Evolutionary conservation across 1,139 yeast species (phyloP).

Genomic region (Yamadazyma pseudoaaseri): DNA sequence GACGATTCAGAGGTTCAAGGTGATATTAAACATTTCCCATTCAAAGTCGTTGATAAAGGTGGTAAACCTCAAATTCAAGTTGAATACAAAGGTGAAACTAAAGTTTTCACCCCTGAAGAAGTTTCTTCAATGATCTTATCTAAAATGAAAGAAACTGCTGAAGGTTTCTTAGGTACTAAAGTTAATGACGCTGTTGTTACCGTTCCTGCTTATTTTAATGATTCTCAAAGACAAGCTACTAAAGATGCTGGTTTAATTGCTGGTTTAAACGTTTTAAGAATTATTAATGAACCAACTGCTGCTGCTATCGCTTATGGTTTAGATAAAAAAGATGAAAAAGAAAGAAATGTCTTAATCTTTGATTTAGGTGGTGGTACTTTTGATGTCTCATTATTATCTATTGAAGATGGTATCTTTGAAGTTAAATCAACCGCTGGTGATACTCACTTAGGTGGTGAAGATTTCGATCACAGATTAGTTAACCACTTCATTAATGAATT

Average conservation of each 20-base stretch:
- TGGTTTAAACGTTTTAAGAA: conserved; percentile 93
- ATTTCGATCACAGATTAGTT: conserved; percentile 94
- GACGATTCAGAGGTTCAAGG: conserved; percentile 89
- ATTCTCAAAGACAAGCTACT: conserved; percentile 97
- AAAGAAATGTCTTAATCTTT: conserved; percentile 84
- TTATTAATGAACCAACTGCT: conserved; percentile 97
- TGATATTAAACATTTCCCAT: conserved; percentile 97
- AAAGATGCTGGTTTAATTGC: conserved; percentile 98
- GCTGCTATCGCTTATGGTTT: conserved; percentile 99
- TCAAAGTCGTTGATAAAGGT: conserved; percentile 81
- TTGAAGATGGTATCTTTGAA: conserved; percentile 95
- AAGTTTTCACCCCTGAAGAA: conserved; percentile 96
- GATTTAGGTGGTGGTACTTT: conserved; percentile 99
- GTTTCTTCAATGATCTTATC: conserved; percentile 93
- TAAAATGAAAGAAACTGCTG: conserved; percentile 98
- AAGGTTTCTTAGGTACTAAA: conserved; percentile 89
- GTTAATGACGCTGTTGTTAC: conserved; percentile 95
- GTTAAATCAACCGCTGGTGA: conserved; percentile 99
- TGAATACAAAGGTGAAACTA: conserved; percentile 90
- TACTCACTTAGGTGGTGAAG: conserved; percentile 98
- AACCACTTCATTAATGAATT: conserved; percentile 93
- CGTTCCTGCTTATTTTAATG: conserved; percentile 97
- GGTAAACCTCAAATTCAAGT: conserved; percentile 93
- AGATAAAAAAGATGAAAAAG: conserved; percentile 87
- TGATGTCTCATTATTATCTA: conserved; percentile 89